Evolutionary conservation across 2,329 filamentous ascomycete species (phyloP).

Genomic region (Fusarium compactum): DNA sequence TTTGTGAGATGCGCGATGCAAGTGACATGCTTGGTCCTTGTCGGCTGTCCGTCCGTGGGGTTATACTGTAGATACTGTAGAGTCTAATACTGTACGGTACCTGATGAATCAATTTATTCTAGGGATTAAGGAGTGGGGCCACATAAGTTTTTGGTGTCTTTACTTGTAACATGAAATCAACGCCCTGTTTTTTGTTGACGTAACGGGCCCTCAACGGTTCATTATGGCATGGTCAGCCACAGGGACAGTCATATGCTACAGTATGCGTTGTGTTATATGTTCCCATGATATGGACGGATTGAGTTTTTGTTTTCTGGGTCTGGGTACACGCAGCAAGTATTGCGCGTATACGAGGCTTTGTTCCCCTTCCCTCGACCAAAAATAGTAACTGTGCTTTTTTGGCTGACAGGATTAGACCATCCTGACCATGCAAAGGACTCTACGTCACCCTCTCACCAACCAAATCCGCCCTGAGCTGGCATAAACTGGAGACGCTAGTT

Average conservation of each 20-base stretch:
- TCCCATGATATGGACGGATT: neutral
- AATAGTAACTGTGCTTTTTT: conserved; percentile 22
- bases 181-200: conserved; percentile 13
- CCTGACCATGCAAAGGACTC: neutral
- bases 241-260: neutral
- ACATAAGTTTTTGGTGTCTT: neutral
- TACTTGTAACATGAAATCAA: conserved; percentile 20
- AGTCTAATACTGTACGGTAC: conserved; percentile 14
- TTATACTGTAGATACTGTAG: conserved; percentile 6
- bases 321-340: conserved; percentile 14
- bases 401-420: conserved; percentile 11
- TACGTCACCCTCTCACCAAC: conserved; percentile 32
- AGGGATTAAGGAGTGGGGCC: conserved; percentile 3
- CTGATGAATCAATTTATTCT: conserved; percentile 1
- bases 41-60: neutral
- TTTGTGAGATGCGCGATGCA: conserved; percentile 1
- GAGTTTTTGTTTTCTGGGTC: neutral
- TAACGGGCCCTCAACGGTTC: conserved; percentile 1
- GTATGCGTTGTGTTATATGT: neutral
- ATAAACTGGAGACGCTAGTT: conserved; percentile 33
- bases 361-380: conserved; percentile 19
- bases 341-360: conserved; percentile 38
- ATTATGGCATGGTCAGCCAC: conserved; percentile 10
- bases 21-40: conserved; percentile 4
- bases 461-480: neutral